Evolutionary conservation across 2,329 filamentous ascomycete genomes (phyloP).

Genomic region (Colletotrichum liriopes): DNA sequence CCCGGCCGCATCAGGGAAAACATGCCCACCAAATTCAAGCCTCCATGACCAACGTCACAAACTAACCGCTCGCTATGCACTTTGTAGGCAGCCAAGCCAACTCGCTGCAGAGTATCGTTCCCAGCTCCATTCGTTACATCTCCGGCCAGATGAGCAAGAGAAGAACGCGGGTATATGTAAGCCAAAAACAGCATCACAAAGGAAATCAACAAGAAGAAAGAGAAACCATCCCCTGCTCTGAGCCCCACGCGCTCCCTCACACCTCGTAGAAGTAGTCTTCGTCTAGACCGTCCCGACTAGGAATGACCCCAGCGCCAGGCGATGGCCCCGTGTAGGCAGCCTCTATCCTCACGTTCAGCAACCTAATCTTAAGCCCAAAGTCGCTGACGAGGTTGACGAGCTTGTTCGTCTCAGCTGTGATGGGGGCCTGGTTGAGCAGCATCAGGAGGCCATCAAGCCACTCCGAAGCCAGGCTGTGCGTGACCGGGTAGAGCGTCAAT

Average conservation of each 20-base stretch:
- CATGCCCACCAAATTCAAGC: conserved; percentile 17
- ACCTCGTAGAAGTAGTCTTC: conserved; percentile 95
- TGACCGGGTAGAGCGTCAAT: conserved; percentile 85
- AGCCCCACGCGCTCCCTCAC: conserved; percentile 51
- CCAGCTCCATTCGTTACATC: conserved; percentile 29
- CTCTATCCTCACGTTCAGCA: conserved; percentile 93
- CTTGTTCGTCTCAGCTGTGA: conserved; percentile 96
- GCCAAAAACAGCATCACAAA: conserved; percentile 31
- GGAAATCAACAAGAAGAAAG: conserved; percentile 11
- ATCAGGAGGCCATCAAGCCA: conserved; percentile 97
- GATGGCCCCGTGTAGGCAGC: conserved; percentile 77
- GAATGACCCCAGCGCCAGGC: conserved; percentile 81
- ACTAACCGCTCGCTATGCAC: conserved; percentile 39
- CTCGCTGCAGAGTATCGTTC: conserved; percentile 14
- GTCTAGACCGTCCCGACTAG: conserved; percentile 87
- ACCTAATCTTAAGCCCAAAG: conserved; percentile 91
- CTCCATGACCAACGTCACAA: conserved; percentile 22
- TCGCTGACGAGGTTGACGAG: conserved; percentile 88
- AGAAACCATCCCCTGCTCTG: conserved; percentile 1
- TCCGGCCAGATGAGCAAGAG: conserved; percentile 26
- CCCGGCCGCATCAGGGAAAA: neutral
- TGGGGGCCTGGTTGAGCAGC: conserved; percentile 94
- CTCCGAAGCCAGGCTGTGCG: conserved; percentile 89
- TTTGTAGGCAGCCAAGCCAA: conserved; percentile 19
- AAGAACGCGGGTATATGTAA: conserved; percentile 42